phyloP scores from a whole-genome alignment of 768 basidiomycete genomes.

The Royoungia palumana region DNA sequence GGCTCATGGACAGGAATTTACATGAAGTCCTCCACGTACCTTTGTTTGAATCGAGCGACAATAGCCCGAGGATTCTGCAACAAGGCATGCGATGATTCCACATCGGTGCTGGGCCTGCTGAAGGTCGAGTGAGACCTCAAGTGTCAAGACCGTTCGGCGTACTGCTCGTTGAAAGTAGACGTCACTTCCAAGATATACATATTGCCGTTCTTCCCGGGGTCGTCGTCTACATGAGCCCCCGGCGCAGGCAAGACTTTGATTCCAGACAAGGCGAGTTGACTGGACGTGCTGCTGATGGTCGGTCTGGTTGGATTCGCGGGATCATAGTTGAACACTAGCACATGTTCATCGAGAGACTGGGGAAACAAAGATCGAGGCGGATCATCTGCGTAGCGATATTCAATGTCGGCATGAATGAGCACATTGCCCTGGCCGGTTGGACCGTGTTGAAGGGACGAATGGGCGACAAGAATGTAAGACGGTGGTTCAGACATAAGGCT shows the following conservation, averaged over 20 bases:
- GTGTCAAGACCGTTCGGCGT: constrained; percentile 5
- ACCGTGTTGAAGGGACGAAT: constrained; percentile 42
- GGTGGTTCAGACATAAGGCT: constrained; percentile 40
- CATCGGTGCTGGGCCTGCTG: constrained; percentile 5
- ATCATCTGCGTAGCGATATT: constrained; percentile 83
- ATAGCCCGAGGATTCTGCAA: constrained; percentile 44
- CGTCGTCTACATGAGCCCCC: constrained; percentile 58
- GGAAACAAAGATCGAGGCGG: constrained; percentile 64
- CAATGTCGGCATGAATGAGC: constrained; percentile 62
- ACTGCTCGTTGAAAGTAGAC: constrained; percentile 45
- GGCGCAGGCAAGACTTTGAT: constrained; percentile 72
- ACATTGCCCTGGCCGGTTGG: constrained; percentile 35
- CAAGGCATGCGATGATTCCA: constrained; percentile 29
- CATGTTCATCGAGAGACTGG: constrained; percentile 58
- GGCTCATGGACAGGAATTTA: constrained; percentile 9
- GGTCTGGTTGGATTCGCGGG: constrained; percentile 39
- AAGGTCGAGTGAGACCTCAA: not conserved
- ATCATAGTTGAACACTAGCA: constrained; percentile 71
- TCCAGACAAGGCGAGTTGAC: constrained; percentile 48
- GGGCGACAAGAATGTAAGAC: constrained; percentile 67
- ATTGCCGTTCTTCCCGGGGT: constrained; percentile 48
- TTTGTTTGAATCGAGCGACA: constrained; percentile 64
- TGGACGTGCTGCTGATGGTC: constrained; percentile 50
- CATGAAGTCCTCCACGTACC: constrained; percentile 36
- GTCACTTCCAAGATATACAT: constrained; percentile 79